phyloP scores from a whole-genome alignment of 139 green algal genomes.

The Volvox africanus region DNA sequence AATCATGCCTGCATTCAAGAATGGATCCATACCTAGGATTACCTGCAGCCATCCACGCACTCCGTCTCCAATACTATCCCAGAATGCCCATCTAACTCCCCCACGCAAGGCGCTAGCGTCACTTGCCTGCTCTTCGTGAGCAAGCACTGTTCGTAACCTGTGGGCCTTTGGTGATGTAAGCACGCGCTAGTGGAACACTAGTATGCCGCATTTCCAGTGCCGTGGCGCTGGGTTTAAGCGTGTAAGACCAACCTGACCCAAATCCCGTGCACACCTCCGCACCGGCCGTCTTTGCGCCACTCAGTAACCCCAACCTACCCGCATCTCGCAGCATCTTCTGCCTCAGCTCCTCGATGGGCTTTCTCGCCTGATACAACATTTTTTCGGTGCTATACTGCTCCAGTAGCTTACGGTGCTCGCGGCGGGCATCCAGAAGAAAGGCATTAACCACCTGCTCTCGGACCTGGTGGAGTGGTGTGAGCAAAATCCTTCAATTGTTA shows the following conservation, averaged over 20 bases:
- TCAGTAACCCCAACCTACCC: background rate
- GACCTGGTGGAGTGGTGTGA: background rate
- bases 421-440: slow-evolving; percentile 13
- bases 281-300: too few relatives aligned
- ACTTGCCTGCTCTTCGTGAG: too few relatives aligned
- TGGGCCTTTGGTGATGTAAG: too few relatives aligned
- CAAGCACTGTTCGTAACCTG: too few relatives aligned
- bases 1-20: too few relatives aligned
- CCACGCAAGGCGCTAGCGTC: too few relatives aligned
- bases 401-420: slow-evolving; percentile 38
- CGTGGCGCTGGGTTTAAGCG: background rate
- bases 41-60: too few relatives aligned
- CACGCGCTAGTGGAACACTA: too few relatives aligned
- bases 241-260: background rate
- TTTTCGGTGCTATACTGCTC: slow-evolving; percentile 38
- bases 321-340: slow-evolving; percentile 45
- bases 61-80: too few relatives aligned
- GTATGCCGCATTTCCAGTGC: background rate
- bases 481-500: too few relatives aligned
- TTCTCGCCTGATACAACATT: slow-evolving; percentile 40
- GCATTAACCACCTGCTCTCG: slow-evolving; percentile 25
- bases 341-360: slow-evolving; percentile 55
- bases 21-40: too few relatives aligned
- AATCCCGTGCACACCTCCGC: background rate
- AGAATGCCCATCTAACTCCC: too few relatives aligned